A percentile compares a stretch with the other conserved stretches of the same genome.
phyloP scores from a whole-genome alignment of 352 stramenopile species.

The Pythium vanterpoolii region DNA sequence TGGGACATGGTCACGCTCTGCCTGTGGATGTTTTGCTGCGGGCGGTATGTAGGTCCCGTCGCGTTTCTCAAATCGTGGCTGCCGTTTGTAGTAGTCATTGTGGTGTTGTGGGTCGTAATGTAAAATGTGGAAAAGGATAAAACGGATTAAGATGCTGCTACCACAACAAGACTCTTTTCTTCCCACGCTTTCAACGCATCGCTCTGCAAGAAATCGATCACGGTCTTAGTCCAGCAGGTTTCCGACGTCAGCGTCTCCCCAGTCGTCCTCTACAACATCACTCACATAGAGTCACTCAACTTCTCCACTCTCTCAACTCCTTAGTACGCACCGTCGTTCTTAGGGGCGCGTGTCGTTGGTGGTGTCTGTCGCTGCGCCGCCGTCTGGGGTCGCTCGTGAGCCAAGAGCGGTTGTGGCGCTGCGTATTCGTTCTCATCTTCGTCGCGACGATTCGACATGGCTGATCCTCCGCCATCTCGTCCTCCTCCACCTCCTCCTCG shows the following conservation, averaged over 20 bases:
- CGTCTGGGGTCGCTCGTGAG: slow-evolving; percentile 26
- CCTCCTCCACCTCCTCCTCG: neutral
- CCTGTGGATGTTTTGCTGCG: slow-evolving; percentile 79
- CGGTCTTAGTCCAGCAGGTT: slow-evolving; percentile 61
- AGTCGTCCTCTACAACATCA: slow-evolving; percentile 47
- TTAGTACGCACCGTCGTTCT: slow-evolving; percentile 50
- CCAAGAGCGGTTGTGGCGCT: slow-evolving; percentile 32
- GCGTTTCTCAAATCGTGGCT: slow-evolving; percentile 42
- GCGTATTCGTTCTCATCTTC: slow-evolving; percentile 41
- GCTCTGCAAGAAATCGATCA: too few species aligned
- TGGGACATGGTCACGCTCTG: slow-evolving; percentile 84
- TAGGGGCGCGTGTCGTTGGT: slow-evolving; percentile 27
- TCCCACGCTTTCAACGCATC: neutral
- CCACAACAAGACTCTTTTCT: neutral
- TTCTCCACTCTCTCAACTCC: neutral
- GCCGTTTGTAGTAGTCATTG: slow-evolving; percentile 27
- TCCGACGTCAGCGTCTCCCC: slow-evolving; percentile 73
- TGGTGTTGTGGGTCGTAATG: slow-evolving; percentile 20
- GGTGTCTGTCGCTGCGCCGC: slow-evolving; percentile 23
- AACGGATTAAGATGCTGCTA: too few species aligned
- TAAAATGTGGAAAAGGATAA: neutral
- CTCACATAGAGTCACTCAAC: neutral
- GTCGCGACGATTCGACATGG: slow-evolving; percentile 24
- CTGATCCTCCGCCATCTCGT: neutral
- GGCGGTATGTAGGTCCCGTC: slow-evolving; percentile 42